Conservation (phyloP, 2,329 filamentous ascomycete genomes). For the Thielaviopsis populi region DNA sequence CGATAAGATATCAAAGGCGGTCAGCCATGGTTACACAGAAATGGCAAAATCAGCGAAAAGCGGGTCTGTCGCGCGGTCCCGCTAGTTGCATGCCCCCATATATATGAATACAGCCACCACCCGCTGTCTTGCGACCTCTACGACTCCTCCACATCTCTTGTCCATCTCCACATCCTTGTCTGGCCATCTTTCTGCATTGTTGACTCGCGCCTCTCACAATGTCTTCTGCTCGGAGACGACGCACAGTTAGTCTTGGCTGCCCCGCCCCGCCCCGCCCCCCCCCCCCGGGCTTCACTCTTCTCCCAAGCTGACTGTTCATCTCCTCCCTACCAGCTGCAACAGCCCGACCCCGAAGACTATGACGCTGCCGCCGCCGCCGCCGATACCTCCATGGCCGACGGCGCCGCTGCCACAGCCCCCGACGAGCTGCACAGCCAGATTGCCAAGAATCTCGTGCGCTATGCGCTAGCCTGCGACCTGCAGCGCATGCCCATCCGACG, state of each 20-base stretch:
- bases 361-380: conserved; percentile 20
- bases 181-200: no score
- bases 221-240: neutral
- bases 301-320: no score
- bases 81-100: no score
- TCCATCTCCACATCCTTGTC: no score
- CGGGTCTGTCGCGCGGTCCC: neutral
- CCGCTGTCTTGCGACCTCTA: no score
- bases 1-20: conserved; percentile 18
- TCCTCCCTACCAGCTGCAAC: no score
- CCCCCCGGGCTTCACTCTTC: no score
- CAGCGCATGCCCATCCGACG: conserved; percentile 44
- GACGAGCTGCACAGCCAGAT: conserved; percentile 35
- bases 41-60: neutral
- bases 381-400: conserved; percentile 29
- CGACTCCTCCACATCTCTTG: neutral
- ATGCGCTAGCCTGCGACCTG: conserved; percentile 51
- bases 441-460: conserved; percentile 53
- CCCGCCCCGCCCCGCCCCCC: no score
- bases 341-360: neutral
- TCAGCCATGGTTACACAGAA: neutral
- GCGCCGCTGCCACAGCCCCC: conserved; percentile 24
- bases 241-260: neutral
- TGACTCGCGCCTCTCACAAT: no score
- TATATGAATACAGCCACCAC: no score